These are phyloP conservation scores for Phtheirospermum japonicum DNA, from an alignment of 257 asterid genomes.

Conservation along the genomic window DNA sequence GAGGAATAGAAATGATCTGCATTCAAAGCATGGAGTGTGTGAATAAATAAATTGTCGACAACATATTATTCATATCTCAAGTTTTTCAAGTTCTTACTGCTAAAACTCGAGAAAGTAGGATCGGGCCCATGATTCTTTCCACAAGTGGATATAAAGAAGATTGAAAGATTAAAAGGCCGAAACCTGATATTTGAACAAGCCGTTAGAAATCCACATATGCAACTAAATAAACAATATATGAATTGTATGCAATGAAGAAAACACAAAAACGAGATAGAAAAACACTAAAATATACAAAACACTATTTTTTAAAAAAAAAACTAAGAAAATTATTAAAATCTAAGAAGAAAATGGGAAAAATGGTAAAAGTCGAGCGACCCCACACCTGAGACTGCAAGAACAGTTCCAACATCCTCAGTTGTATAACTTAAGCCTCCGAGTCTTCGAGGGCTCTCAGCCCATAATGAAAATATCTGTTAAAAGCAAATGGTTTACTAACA, in stretches of 20 bases:
- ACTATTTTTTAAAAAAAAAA: too few relatives aligned
- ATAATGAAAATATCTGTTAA: constrained; percentile 69
- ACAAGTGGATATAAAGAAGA: constrained; percentile 51
- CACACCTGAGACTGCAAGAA: constrained; percentile 75
- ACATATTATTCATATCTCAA: constrained; percentile 12
- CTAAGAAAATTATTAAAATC: too few relatives aligned
- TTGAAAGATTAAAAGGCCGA: constrained; percentile 71
- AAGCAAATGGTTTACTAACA: not conserved
- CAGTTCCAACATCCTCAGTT: constrained; percentile 69
- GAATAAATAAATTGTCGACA: constrained; percentile 17
- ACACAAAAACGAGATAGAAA: too few relatives aligned
- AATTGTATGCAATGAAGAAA: too few relatives aligned
- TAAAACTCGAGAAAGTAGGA: constrained; percentile 50
- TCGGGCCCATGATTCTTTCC: constrained; percentile 58
- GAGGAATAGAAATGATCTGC: constrained; percentile 69
- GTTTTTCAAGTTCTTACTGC: constrained; percentile 50
- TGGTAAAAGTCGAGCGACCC: too few relatives aligned
- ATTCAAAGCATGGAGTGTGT: constrained; percentile 9
- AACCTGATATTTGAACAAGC: constrained; percentile 52
- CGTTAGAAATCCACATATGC: too few relatives aligned
- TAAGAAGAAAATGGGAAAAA: too few relatives aligned
- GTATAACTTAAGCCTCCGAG: constrained; percentile 77
- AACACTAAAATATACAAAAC: too few relatives aligned
- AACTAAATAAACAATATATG: not conserved
- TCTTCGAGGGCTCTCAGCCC: constrained; percentile 86